phyloP scores from a whole-genome alignment of 1,139 yeast genomes.

The Maudiozyma humilis region DNA sequence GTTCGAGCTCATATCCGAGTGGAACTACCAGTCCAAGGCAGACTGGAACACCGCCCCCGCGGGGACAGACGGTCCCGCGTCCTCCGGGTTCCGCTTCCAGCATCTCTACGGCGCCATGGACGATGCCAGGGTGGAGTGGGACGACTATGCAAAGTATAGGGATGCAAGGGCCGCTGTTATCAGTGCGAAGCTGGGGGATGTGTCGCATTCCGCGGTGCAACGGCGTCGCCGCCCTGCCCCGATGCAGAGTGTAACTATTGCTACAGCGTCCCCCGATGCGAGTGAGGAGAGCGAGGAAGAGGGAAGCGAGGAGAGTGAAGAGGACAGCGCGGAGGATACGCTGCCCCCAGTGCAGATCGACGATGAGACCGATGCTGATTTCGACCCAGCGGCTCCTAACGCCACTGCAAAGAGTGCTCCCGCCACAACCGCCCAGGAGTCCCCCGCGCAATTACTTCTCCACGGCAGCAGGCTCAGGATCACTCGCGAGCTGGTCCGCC shows the following conservation, averaged over 20 bases:
- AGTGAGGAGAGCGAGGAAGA: conserved; percentile 9
- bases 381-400: conserved; percentile 21
- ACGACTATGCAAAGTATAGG: conserved; percentile 8
- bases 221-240: too few relatives aligned
- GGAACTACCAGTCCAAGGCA: conserved; percentile 22
- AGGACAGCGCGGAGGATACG: conserved; percentile 11
- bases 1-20: conserved; percentile 30
- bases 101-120: conserved; percentile 2
- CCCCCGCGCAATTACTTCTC: too few relatives aligned
- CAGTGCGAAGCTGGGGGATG: conserved; percentile 1
- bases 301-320: conserved; percentile 10
- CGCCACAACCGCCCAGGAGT: conserved; percentile 5
- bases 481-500: conserved; percentile 25
- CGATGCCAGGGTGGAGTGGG: conserved; percentile 8
- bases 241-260: too few relatives aligned
- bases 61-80: too few relatives aligned
- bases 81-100: conserved; percentile 1
- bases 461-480: conserved; percentile 25
- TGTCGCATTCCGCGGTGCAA: too few relatives aligned
- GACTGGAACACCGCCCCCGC: conserved; percentile 19
- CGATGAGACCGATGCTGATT: conserved; percentile 26
- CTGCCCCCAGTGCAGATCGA: conserved; percentile 13
- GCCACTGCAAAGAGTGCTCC: conserved; percentile 11
- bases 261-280: too few relatives aligned
- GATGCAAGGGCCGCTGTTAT: neutral